phyloP scores from a whole-genome alignment of 129 eudicot species.

The Centella asiatica region DNA sequence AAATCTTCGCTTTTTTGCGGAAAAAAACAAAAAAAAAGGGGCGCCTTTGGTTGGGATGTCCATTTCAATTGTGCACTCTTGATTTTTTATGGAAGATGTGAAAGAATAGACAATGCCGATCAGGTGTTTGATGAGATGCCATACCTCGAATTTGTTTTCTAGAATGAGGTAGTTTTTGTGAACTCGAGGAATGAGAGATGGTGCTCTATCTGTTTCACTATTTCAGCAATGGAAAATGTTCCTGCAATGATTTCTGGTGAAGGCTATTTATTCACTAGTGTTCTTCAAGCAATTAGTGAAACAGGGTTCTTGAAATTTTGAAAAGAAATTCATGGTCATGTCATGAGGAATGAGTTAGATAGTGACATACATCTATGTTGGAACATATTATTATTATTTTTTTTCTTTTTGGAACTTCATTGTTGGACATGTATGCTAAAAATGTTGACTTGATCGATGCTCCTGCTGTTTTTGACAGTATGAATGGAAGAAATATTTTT shows the following conservation, averaged over 20 bases:
- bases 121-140: conserved; percentile 26
- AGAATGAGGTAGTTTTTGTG: conserved; percentile 43
- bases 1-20: too few relatives aligned
- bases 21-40: too few relatives aligned
- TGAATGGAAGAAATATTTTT: conserved; percentile 31
- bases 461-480: conserved; percentile 22
- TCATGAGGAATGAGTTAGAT: conserved; percentile 37
- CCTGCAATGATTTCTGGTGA: too few relatives aligned
- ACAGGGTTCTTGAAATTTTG: conserved; percentile 24
- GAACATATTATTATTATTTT: too few relatives aligned
- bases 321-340: conserved; percentile 36
- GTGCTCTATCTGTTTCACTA: too few relatives aligned
- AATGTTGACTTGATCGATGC: conserved; percentile 28
- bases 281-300: conserved; percentile 44
- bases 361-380: conserved; percentile 26
- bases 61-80: conserved; percentile 33
- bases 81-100: conserved; percentile 42
- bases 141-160: conserved; percentile 7
- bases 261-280: too few relatives aligned
- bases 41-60: conserved; percentile 30
- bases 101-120: conserved; percentile 27
- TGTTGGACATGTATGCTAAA: conserved; percentile 52
- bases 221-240: too few relatives aligned
- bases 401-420: conserved; percentile 37
- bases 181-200: conserved; percentile 32